These are phyloP conservation scores for Hypoxylon sp. DNA, from an alignment of 2,329 filamentous ascomycete genomes.

Conservation along the genomic window DNA sequence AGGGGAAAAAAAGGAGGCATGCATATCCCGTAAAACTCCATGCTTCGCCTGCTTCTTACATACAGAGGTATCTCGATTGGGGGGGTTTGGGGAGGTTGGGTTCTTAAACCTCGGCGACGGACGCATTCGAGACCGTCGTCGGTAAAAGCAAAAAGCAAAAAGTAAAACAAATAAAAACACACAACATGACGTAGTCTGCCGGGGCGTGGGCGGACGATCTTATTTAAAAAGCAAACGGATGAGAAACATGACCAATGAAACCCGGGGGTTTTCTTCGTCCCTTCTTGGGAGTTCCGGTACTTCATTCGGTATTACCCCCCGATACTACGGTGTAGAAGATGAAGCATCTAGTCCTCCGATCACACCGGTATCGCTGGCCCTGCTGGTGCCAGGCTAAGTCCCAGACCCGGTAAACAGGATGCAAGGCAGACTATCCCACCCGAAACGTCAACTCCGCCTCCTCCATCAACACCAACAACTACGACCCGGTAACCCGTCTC, in stretches of 20 bases:
- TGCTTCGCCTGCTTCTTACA: constrained; percentile 29
- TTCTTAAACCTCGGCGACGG: background rate
- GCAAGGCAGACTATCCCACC: background rate
- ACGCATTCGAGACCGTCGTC: background rate
- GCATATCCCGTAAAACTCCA: constrained; percentile 39
- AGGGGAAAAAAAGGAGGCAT: background rate
- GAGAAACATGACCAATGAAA: constrained; percentile 14
- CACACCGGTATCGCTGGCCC: background rate
- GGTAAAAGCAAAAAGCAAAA: background rate
- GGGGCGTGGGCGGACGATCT: constrained; percentile 12
- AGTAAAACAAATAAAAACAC: constrained; percentile 10
- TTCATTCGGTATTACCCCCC: background rate
- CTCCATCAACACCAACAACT: background rate
- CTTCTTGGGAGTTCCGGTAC: background rate
- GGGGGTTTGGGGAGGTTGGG: no score
- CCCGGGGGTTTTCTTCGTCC: background rate
- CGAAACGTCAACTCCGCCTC: background rate
- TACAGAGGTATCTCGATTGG: constrained; percentile 27
- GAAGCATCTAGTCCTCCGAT: background rate
- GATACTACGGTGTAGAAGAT: background rate
- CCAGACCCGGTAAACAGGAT: background rate
- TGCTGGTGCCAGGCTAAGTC: background rate
- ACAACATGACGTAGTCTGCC: constrained; percentile 11
- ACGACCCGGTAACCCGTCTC: constrained; percentile 74
- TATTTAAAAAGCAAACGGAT: constrained; percentile 19